Evolutionary conservation across 768 basidiomycete species (phyloP).

Genomic region (Trametopsis cervina): DNA sequence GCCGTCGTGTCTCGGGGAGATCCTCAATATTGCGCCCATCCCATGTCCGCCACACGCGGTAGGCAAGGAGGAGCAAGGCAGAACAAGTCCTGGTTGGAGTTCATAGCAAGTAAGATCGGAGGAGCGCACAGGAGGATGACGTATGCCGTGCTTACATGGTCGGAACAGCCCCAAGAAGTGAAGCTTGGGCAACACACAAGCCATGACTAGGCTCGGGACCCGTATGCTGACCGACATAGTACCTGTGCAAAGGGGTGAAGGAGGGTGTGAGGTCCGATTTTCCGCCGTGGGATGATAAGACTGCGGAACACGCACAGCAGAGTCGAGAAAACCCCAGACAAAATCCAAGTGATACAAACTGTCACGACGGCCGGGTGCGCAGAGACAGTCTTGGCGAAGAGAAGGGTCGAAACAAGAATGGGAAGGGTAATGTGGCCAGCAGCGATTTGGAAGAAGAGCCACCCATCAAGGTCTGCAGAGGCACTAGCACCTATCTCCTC

Average conservation of each 20-base stretch:
- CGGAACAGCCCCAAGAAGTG: constrained; percentile 25
- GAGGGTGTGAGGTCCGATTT: neutral
- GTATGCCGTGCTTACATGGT: constrained; percentile 14
- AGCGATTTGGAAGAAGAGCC: constrained; percentile 40
- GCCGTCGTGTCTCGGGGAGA: neutral
- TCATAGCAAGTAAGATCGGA: neutral
- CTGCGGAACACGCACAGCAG: constrained; percentile 37
- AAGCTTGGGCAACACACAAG: constrained; percentile 39
- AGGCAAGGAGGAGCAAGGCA: constrained; percentile 6
- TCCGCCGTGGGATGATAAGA: neutral
- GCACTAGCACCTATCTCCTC: constrained; percentile 20
- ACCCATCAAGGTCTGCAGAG: constrained; percentile 28
- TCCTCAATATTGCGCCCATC: constrained; percentile 4
- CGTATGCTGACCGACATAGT: constrained; percentile 33
- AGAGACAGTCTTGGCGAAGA: constrained; percentile 30
- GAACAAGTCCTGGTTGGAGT: constrained; percentile 11
- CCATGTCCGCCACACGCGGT: constrained; percentile 2
- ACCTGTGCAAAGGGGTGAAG: constrained; percentile 15
- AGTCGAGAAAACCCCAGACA: constrained; percentile 35
- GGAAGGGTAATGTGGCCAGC: constrained; percentile 39
- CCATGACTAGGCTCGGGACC: constrained; percentile 29
- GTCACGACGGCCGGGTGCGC: constrained; percentile 40
- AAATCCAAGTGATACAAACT: constrained; percentile 40
- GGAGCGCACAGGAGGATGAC: neutral
- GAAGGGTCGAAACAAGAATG: constrained; percentile 36